These are phyloP conservation scores for Lentinula raphanica DNA, from an alignment of 768 basidiomycete genomes.

Conservation along the genomic window DNA sequence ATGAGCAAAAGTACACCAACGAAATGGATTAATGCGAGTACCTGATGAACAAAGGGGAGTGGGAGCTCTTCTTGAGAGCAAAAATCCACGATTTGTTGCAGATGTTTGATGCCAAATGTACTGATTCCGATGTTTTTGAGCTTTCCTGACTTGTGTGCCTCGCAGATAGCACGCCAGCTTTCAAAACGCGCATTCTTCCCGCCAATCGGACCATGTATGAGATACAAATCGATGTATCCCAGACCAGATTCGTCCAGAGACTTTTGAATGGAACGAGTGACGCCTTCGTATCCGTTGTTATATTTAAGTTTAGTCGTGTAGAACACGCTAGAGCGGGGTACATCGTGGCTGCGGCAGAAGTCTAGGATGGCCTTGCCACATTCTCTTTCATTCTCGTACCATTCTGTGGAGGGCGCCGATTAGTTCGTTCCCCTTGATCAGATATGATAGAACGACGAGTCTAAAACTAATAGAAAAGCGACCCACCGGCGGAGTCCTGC, in stretches of 20 bases:
- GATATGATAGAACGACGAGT: neutral
- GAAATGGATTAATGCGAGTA: constrained; percentile 17
- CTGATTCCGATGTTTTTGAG: constrained; percentile 63
- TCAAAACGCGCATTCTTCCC: constrained; percentile 51
- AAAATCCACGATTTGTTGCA: constrained; percentile 41
- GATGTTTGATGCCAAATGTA: constrained; percentile 54
- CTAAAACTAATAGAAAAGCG: neutral
- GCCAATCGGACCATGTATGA: constrained; percentile 65
- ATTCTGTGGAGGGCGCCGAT: constrained; percentile 28
- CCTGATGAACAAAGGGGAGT: constrained; percentile 59
- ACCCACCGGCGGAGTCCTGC: constrained; percentile 9
- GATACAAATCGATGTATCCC: constrained; percentile 67
- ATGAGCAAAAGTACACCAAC: neutral
- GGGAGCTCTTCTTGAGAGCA: constrained; percentile 31
- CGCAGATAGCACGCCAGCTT: constrained; percentile 62
- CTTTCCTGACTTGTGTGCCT: constrained; percentile 55
- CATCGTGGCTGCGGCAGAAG: constrained; percentile 41
- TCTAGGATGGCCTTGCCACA: constrained; percentile 57
- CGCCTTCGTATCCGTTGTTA: constrained; percentile 48
- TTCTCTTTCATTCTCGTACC: constrained; percentile 64
- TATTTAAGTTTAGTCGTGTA: constrained; percentile 66
- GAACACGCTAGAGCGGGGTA: constrained; percentile 56
- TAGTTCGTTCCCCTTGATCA: constrained; percentile 30
- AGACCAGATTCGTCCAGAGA: constrained; percentile 51
- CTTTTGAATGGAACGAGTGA: constrained; percentile 43